A percentile compares a stretch with the other conserved stretches of the same genome.
Conservation (phyloP, 345 rosid genomes). For the Sonneratia alba region DNA sequence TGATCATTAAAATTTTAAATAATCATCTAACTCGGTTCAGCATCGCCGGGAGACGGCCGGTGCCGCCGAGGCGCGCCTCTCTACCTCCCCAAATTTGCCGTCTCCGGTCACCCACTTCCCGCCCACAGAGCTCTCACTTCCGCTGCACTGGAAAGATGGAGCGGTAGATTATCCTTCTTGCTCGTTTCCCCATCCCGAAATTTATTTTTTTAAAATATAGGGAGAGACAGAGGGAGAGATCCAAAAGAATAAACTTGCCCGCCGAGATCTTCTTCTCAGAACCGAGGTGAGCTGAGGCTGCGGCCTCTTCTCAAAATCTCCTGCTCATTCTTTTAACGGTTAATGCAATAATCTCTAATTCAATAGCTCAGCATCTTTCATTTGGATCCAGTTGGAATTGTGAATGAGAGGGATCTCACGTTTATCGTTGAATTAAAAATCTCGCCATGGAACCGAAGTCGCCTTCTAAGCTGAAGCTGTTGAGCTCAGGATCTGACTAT, state of each 20-base stretch:
- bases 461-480: constrained; percentile 35
- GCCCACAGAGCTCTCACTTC: constrained; percentile 2
- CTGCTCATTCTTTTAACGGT: neutral
- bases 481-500: constrained; percentile 10
- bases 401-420: neutral
- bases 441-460: constrained; percentile 39
- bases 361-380: neutral
- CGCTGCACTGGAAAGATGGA: neutral
- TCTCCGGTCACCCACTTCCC: neutral
- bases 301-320: neutral
- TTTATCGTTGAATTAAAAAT: neutral
- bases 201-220: too few relatives aligned
- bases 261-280: neutral
- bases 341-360: neutral
- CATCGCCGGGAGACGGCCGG: too few relatives aligned
- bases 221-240: neutral
- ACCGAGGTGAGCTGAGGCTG: neutral
- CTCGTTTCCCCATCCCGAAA: too few relatives aligned
- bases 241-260: neutral
- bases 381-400: neutral
- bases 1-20: too few relatives aligned
- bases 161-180: neutral
- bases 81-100: neutral
- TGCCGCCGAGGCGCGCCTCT: neutral
- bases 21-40: too few relatives aligned